A percentile compares a stretch with the other conserved stretches of the same genome.
Conservation (phyloP, 306 rosid species). For the Inga oerstediana region DNA sequence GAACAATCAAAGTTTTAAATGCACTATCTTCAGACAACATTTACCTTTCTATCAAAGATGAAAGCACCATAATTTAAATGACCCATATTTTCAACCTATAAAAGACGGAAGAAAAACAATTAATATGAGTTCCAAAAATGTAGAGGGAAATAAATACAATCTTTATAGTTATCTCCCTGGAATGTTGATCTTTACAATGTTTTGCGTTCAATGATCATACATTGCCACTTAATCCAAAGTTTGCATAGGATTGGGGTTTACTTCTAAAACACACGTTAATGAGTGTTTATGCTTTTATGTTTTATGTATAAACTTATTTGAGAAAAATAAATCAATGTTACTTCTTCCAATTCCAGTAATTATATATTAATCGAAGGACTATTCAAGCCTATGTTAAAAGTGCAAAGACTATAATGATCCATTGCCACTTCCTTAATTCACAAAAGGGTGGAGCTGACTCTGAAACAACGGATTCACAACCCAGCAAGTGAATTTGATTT, state of each 20-base stretch:
- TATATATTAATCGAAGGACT: background rate
- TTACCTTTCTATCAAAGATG: conserved; percentile 87
- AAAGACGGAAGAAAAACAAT: conserved; percentile 25
- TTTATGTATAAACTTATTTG: background rate
- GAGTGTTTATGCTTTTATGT: background rate
- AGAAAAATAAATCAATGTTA: background rate
- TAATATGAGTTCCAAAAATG: conserved; percentile 1
- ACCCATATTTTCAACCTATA: conserved; percentile 94
- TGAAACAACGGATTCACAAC: background rate
- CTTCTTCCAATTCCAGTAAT: conserved; percentile 13
- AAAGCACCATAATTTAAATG: conserved; percentile 81
- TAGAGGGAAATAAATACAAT: background rate
- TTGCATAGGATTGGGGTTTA: background rate
- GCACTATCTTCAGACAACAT: conserved; percentile 18
- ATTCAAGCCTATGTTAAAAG: conserved; percentile 6
- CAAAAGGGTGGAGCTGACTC: background rate
- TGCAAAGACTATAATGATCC: background rate
- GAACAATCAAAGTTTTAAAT: conserved; percentile 8
- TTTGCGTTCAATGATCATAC: background rate
- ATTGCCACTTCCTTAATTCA: background rate
- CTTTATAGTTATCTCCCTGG: background rate
- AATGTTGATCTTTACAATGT: background rate
- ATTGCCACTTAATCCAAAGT: background rate
- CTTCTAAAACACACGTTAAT: background rate
- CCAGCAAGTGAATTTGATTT: background rate